These are phyloP conservation scores for Circinella umbellata DNA, from an alignment of 371 early-diverging fungal genomes.

Conservation along the genomic window DNA sequence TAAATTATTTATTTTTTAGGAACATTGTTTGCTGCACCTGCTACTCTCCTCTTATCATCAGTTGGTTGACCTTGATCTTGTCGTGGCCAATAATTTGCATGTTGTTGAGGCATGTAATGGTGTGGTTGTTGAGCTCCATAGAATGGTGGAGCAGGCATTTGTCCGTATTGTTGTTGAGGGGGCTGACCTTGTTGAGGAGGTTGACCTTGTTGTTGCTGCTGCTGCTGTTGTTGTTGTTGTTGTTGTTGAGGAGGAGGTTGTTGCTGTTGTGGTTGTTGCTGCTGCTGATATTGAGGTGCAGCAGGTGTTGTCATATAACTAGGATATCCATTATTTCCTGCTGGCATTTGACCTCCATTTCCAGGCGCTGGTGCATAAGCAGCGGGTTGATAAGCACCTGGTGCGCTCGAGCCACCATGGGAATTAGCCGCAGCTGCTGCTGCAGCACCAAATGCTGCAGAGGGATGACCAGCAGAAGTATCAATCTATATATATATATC, in stretches of 20 bases:
- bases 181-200: slow-evolving; percentile 28
- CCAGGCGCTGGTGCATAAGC: slow-evolving; percentile 18
- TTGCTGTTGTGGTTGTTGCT: slow-evolving; percentile 7
- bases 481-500: not conserved
- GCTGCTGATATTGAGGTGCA: slow-evolving; percentile 17
- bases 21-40: not conserved
- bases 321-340: slow-evolving; percentile 27
- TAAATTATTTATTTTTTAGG: slow-evolving; percentile 15
- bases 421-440: slow-evolving; percentile 17
- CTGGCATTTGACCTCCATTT: slow-evolving; percentile 22
- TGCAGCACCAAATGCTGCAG: slow-evolving; percentile 11
- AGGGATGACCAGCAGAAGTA: slow-evolving; percentile 3
- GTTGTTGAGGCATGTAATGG: slow-evolving; percentile 40
- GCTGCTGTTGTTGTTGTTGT: slow-evolving; percentile 18
- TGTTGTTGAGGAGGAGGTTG: slow-evolving; percentile 16
- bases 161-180: slow-evolving; percentile 34
- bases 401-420: slow-evolving; percentile 18
- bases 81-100: slow-evolving; percentile 39
- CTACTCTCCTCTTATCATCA: slow-evolving; percentile 34
- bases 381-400: slow-evolving; percentile 15
- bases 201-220: slow-evolving; percentile 25
- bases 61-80: slow-evolving; percentile 26
- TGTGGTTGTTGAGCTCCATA: slow-evolving; percentile 40
- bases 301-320: slow-evolving; percentile 23
- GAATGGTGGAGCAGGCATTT: slow-evolving; percentile 37